Evolutionary conservation across 1,284 basidiomycete genomes (phyloP).

Genomic region (Cutaneotrichosporon spelunceum): DNA sequence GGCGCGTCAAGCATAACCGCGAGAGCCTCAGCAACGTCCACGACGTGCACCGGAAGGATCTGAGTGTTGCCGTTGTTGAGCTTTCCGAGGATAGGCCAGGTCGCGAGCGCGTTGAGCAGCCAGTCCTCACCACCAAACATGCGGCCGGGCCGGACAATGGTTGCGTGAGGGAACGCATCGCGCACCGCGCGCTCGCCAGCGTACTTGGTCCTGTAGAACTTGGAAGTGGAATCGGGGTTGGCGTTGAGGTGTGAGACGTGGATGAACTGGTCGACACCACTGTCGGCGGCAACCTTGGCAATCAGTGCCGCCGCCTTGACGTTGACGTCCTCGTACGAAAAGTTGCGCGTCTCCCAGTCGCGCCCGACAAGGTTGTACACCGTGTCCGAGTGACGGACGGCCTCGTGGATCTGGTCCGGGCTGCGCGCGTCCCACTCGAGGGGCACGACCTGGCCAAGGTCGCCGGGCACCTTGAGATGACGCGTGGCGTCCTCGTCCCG

Average conservation of each 20-base stretch:
- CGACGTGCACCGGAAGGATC: slow-evolving; percentile 86
- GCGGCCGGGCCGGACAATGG: slow-evolving; percentile 78
- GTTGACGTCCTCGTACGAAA: slow-evolving; percentile 64
- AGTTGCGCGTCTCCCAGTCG: slow-evolving; percentile 92
- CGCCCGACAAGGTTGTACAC: slow-evolving; percentile 93
- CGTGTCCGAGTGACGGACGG: slow-evolving; percentile 90
- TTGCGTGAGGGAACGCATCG: slow-evolving; percentile 79
- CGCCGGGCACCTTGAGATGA: slow-evolving; percentile 87
- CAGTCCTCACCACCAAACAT: slow-evolving; percentile 96
- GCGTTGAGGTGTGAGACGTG: slow-evolving; percentile 97
- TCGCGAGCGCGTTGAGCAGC: slow-evolving; percentile 85
- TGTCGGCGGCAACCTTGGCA: slow-evolving; percentile 72
- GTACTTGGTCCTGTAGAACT: slow-evolving; percentile 84
- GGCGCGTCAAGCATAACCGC: slow-evolving; percentile 68
- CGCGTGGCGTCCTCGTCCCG: slow-evolving; percentile 93
- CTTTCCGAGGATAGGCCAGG: slow-evolving; percentile 92
- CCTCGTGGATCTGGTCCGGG: slow-evolving; percentile 87
- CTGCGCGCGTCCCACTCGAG: slow-evolving; percentile 94
- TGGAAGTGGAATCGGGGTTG: slow-evolving; percentile 69
- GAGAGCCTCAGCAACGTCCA: slow-evolving; percentile 91
- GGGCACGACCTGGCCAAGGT: slow-evolving; percentile 93
- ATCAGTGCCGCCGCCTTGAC: slow-evolving; percentile 63
- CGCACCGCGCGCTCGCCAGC: slow-evolving; percentile 86
- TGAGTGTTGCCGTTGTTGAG: slow-evolving; percentile 83
- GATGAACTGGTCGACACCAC: slow-evolving; percentile 79